phyloP scores from a whole-genome alignment of 257 asterid species.

The Ajuga chamaepitys region DNA sequence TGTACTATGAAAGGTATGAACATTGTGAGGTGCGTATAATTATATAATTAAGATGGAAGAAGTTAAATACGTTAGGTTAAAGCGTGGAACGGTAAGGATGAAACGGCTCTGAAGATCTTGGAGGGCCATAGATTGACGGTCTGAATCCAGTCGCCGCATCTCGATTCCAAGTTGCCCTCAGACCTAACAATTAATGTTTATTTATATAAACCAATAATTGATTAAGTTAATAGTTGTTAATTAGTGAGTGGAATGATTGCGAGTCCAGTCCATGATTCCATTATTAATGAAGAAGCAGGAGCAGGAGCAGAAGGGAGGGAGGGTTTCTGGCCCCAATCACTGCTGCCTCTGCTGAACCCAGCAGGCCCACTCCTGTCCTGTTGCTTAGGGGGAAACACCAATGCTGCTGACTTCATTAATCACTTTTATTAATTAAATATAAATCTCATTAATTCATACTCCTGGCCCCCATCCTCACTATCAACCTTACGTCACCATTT shows the following conservation, averaged over 20 bases:
- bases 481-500: slow-evolving; percentile 1
- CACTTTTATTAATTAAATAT: neutral
- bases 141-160: slow-evolving; percentile 29
- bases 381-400: slow-evolving; percentile 33
- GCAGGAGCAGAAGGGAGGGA: neutral
- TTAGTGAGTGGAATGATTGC: slow-evolving; percentile 20
- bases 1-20: too few relatives aligned
- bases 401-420: slow-evolving; percentile 15
- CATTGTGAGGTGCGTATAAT: too few relatives aligned
- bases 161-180: slow-evolving; percentile 16
- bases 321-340: slow-evolving; percentile 4
- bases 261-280: slow-evolving; percentile 25
- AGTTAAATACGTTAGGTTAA: slow-evolving; percentile 2
- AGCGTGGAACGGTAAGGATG: neutral
- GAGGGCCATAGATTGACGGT: slow-evolving; percentile 15
- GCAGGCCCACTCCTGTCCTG: slow-evolving; percentile 31
- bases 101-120: slow-evolving; percentile 16
- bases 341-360: slow-evolving; percentile 17
- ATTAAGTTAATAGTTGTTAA: too few relatives aligned
- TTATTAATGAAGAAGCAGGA: neutral
- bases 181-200: slow-evolving; percentile 2
- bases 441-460: neutral
- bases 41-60: neutral
- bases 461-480: neutral
- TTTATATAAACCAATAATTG: too few relatives aligned